These are phyloP conservation scores for Usnea hakonensis DNA, from an alignment of 495 filamentous ascomycete species.

Conservation along the genomic window DNA sequence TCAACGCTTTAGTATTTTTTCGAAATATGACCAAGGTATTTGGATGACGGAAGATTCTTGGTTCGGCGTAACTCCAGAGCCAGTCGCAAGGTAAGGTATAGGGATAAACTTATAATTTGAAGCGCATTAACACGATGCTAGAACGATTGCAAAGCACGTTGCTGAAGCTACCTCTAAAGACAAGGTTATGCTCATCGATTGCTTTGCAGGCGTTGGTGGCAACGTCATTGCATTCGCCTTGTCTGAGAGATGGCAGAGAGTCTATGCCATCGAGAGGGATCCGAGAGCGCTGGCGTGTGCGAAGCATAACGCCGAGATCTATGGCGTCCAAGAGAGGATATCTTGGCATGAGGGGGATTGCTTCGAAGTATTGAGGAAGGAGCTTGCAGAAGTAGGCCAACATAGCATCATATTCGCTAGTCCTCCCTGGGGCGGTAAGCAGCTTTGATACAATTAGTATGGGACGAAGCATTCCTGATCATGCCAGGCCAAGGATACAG, in stretches of 20 bases:
- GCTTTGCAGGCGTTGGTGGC: conserved; percentile 85
- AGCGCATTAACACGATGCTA: conserved; percentile 27
- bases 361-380: conserved; percentile 52
- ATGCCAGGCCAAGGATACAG: conserved; percentile 65
- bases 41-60: conserved; percentile 87
- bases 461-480: conserved; percentile 5
- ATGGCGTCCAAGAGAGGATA: conserved; percentile 73
- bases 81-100: conserved; percentile 63
- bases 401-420: conserved; percentile 75
- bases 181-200: conserved; percentile 62
- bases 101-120: not conserved
- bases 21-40: conserved; percentile 72
- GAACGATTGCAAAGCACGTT: conserved; percentile 73
- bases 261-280: conserved; percentile 85
- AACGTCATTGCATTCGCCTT: conserved; percentile 92
- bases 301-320: conserved; percentile 83
- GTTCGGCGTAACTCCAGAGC: conserved; percentile 94
- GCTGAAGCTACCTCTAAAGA: conserved; percentile 43
- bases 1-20: conserved; percentile 79
- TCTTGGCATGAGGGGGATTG: conserved; percentile 79
- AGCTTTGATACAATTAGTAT: not conserved
- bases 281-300: conserved; percentile 71
- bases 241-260: conserved; percentile 62
- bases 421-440: conserved; percentile 85
- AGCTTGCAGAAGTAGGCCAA: conserved; percentile 40